Evolutionary conservation across 805 yeast species (phyloP), one percentile per base, ranked within the genome.

Genomic region (Starmerella sp.): DNA sequence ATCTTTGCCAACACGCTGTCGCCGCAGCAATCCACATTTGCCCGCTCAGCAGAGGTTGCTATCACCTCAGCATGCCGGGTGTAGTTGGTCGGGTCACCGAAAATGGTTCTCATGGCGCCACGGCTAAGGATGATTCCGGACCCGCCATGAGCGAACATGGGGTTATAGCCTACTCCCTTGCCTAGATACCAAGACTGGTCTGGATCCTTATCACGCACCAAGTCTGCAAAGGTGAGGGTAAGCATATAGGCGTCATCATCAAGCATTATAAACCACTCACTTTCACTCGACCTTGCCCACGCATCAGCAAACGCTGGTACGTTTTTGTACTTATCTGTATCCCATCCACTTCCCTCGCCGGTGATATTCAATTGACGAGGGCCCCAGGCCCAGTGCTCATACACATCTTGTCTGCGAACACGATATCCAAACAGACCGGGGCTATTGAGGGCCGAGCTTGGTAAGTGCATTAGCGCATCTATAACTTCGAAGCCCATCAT

Each of bases 141-240:
- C 6, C 73, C 74, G n/a, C 74, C 74, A 54, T 71, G 72, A 13
- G 71, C 73, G 57, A 70, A 71, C 36, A 54, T 42, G 30, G 56
- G 54, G 44, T 53, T 60, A 17, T 6, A 53, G 58, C 39, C 56
- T 10, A 47, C 51, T 37, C 62, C 63, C 1, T 63, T 54, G 1
- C 74, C 74, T 37, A 69, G 54, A 54, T 69, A 71, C 32, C 58
- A 51, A 17, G 62, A 57, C 31, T 68, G 61, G 17, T 60, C 57
- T 22, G 67, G 68, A 51, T 70, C 61, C 35, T 60, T 48, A 3
- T 57, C 54, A 14, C 52, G 29, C 11, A 68, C 58, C 44, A 57
- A 63, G 6, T 48, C 53, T 39, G 63, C 56, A 46, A 71, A 46
- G 43, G 63, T 67, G 38, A 64, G 66, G 58, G 62, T 55, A 30